Evolutionary conservation across 2,329 filamentous ascomycete genomes (phyloP), one percentile per base, ranked within the genome.

Genomic region (Nothophoma quercina): DNA sequence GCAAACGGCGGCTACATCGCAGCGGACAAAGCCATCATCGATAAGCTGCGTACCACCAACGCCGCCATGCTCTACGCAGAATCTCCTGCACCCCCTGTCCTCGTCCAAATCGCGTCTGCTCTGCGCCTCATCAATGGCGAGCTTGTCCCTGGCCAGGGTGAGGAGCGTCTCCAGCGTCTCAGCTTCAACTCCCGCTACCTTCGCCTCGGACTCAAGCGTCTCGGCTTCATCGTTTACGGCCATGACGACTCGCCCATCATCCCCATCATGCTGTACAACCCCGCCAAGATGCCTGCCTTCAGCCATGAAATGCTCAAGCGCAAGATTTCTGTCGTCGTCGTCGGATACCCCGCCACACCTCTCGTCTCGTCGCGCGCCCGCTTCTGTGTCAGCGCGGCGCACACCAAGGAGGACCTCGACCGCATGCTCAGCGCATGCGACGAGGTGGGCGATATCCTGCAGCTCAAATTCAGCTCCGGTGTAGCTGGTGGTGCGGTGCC

Each of bases 181-280:
- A 93, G 93, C 41, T 99, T 98, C 84, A 99, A 99, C 83, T 97
- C 93, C 18, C 88, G 95, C 38, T 99, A 99, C 74, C 90, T 99
- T n/a, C 91, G 95, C 54, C 87, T 99, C 22, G 95, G 95, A 62
- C 85, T 99, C 68, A 99, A 99, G 83, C 90, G 95, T 64, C 87
- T 99, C 44, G 95, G 95, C 41, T 93, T 92, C 78, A 99, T 99
- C 71, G 89, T 97, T 47, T 97, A 96, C 72, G 95, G 95, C 56
- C 93, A 98, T 74, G 95, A 99, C 71, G 95, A 99, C 78, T 97
- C 93, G 5, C 95, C 95, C 50, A 98, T 99, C 65, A 92, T 99
- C 64, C 95, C 95, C 46, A 77, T 99, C 62, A 85, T 96, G 69
- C 86, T 99, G 22, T 99, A 97, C 82, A 91, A 98, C 78, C 95